Conservation (phyloP, 1,284 basidiomycete species). For the Porodaedalea pini region DNA sequence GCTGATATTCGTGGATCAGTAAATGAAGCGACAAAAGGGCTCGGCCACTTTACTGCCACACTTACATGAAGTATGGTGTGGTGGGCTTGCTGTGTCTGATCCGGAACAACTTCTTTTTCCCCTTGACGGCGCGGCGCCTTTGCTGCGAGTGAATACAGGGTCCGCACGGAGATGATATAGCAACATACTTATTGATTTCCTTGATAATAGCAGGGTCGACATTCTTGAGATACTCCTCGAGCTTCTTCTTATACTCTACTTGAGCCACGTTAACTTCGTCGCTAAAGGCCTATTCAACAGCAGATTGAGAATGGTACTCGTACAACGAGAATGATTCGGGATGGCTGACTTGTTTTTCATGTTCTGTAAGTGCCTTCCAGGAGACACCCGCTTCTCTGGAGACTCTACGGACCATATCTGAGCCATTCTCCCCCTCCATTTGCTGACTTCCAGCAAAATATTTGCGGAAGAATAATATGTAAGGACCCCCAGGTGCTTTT, state of each 20-base stretch:
- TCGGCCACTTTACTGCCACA: not conserved
- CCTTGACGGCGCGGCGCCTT: slow-evolving; percentile 16
- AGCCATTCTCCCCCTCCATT: not conserved
- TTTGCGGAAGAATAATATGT: slow-evolving; percentile 9
- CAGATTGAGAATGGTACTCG: not conserved
- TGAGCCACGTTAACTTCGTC: slow-evolving; percentile 6
- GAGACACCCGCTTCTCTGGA: not conserved
- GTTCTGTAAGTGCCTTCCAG: slow-evolving; percentile 24
- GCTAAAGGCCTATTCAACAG: not conserved
- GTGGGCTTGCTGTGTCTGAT: not conserved
- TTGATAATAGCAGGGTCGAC: slow-evolving; percentile 19
- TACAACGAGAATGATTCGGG: not conserved
- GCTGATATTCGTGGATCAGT: not conserved
- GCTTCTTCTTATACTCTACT: slow-evolving; percentile 9
- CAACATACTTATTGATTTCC: slow-evolving; percentile 18
- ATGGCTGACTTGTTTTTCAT: slow-evolving; percentile 25
- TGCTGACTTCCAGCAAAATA: not conserved
- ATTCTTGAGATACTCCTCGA: slow-evolving; percentile 19
- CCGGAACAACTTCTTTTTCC: not conserved
- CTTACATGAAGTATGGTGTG: slow-evolving; percentile 2
- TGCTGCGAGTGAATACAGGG: not conserved
- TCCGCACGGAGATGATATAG: not conserved
- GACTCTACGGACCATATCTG: not conserved
- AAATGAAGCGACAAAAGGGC: not conserved
- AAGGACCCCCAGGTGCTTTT: slow-evolving; percentile 7